Conservation (phyloP, 495 filamentous ascomycete species). For the Glarea lozoyensis region DNA sequence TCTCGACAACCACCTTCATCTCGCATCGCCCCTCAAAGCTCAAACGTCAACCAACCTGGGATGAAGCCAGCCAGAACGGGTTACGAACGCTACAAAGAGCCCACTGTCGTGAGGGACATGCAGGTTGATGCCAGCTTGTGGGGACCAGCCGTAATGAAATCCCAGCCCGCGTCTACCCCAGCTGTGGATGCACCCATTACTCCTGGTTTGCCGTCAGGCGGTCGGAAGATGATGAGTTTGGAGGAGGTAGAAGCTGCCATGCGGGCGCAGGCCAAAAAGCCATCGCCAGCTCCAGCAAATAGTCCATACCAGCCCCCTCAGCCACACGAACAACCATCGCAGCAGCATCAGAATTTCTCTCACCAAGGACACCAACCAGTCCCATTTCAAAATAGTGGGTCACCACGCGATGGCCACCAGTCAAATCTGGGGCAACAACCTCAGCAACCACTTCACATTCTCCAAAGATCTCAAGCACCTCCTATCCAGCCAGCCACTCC, state of each 20-base stretch:
- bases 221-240: conserved; percentile 87
- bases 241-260: conserved; percentile 97
- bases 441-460: conserved; percentile 49
- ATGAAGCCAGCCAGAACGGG: conserved; percentile 60
- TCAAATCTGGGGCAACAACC: conserved; percentile 26
- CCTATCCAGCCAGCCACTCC: conserved; percentile 7
- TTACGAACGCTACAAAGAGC: conserved; percentile 80
- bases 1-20: conserved; percentile 50
- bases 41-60: conserved; percentile 34
- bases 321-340: conserved; percentile 19
- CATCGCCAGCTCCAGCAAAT: conserved; percentile 22
- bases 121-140: conserved; percentile 91
- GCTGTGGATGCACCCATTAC: conserved; percentile 16
- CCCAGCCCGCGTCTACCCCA: conserved; percentile 19
- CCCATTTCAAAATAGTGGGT: conserved; percentile 23
- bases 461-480: conserved; percentile 30
- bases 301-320: conserved; percentile 9
- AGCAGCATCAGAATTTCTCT: conserved; percentile 12
- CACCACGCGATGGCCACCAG: conserved; percentile 22
- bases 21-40: conserved; percentile 26
- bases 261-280: conserved; percentile 55
- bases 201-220: conserved; percentile 21
- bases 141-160: conserved; percentile 64
- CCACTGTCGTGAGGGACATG: conserved; percentile 70
- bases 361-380: conserved; percentile 22